A percentile compares a stretch with the other conserved stretches of the same genome.
phyloP scores from a whole-genome alignment of 1,284 basidiomycete species.

The Phellinidium pouzarii region DNA sequence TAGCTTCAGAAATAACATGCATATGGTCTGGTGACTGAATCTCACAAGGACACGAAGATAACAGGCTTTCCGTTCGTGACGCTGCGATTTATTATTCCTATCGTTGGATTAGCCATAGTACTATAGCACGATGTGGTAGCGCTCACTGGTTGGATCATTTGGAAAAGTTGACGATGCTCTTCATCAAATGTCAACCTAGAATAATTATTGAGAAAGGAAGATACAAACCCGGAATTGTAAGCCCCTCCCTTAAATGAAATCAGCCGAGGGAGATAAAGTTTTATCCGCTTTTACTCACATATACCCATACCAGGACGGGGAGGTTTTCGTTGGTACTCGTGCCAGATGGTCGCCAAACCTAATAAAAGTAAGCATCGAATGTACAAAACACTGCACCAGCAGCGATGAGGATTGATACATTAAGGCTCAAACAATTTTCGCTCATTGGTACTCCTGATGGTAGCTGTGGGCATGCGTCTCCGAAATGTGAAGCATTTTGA shows the following conservation, averaged over 20 bases:
- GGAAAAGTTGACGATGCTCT: constrained; percentile 39
- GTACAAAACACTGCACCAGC: not conserved
- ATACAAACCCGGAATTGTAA: constrained; percentile 37
- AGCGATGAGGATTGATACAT: constrained; percentile 30
- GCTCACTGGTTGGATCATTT: constrained; percentile 41
- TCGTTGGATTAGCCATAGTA: not conserved
- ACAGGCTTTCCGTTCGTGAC: constrained; percentile 42
- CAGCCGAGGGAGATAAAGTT: not conserved
- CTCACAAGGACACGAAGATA: constrained; percentile 47
- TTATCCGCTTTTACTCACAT: constrained; percentile 32
- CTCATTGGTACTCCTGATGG: constrained; percentile 39
- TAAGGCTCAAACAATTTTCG: constrained; percentile 52
- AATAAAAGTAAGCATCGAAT: not conserved
- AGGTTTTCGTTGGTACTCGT: constrained; percentile 31
- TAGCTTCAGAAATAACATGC: constrained; percentile 1
- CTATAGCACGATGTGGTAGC: not conserved
- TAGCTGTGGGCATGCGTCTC: constrained; percentile 52
- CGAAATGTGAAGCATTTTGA: constrained; percentile 43
- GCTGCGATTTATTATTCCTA: constrained; percentile 45
- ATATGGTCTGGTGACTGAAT: not conserved
- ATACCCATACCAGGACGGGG: constrained; percentile 47
- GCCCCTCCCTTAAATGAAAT: constrained; percentile 39
- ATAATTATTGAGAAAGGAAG: not conserved
- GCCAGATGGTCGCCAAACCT: constrained; percentile 31
- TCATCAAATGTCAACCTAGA: constrained; percentile 5